Conservation (phyloP, 805 yeast genomes). For the Metschnikowia koreensis region DNA sequence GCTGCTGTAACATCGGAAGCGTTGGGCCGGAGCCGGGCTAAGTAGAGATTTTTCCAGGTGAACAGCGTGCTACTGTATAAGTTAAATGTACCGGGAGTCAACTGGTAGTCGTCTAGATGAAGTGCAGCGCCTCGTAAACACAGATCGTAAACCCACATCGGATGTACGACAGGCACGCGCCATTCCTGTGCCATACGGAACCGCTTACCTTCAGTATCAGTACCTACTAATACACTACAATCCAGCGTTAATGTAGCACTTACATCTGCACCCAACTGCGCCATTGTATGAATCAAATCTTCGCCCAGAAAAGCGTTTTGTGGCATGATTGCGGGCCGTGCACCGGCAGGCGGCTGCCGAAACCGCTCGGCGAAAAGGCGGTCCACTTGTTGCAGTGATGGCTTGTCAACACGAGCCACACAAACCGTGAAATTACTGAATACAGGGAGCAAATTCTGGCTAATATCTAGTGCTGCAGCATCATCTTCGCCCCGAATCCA, state of each 20-base stretch:
- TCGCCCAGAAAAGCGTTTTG: slow-evolving; percentile 23
- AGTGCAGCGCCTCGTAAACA: slow-evolving; percentile 44
- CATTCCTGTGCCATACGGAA: slow-evolving; percentile 52
- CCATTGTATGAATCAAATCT: slow-evolving; percentile 34
- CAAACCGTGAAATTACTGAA: slow-evolving; percentile 48
- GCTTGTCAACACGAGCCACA: slow-evolving; percentile 37
- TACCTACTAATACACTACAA: slow-evolving; percentile 47
- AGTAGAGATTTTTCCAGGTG: slow-evolving; percentile 35
- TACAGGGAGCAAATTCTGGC: slow-evolving; percentile 34
- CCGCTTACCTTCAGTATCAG: slow-evolving; percentile 50
- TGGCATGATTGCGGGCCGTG: slow-evolving; percentile 12
- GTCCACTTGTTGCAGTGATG: slow-evolving; percentile 10
- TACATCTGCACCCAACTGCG: slow-evolving; percentile 48
- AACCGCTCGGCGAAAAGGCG: slow-evolving; percentile 22
- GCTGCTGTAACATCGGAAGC: not conserved
- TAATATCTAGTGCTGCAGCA: slow-evolving; percentile 25
- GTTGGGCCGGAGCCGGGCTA: slow-evolving; percentile 3
- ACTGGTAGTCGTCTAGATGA: slow-evolving; percentile 39
- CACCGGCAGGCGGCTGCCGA: slow-evolving; percentile 19
- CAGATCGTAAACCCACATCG: slow-evolving; percentile 49
- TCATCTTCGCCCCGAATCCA: slow-evolving; percentile 56
- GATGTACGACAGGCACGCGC: slow-evolving; percentile 52
- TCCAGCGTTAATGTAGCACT: slow-evolving; percentile 49
- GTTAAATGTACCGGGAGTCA: slow-evolving; percentile 16
- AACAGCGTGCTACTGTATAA: slow-evolving; percentile 28